Base-by-base conservation (phyloP, 73 alveolate species). In the Blepharisma stoltei region DNA sequence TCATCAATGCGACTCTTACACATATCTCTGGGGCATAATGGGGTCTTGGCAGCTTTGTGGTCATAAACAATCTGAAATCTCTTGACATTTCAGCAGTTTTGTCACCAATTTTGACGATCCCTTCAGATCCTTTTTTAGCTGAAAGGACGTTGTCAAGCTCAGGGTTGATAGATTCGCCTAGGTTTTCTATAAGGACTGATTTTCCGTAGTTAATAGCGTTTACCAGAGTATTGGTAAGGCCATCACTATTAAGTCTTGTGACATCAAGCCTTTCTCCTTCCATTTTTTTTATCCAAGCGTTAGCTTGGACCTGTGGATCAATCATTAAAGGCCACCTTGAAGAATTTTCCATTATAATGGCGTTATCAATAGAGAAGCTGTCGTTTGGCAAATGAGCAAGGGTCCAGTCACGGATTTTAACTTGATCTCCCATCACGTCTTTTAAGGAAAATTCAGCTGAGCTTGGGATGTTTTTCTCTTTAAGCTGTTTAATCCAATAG, bases 11-110 rank as follows among this genome's bases (percentile, higher is more conserved):
- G 70, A 98, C 99, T 82, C 90, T 96, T 7, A 98, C 99, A 68
- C 99, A 98, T 52, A 96, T 92, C 86, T 98, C 99, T 32, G 99
- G 99, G 0, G 99, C 88, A 86, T 92, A 98, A 85, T 98, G 99
- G 49, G 99, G 99, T 83, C 97, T 92, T 20, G 99, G 95, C 71
- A 97, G 94, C 89, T 97, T 98, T 11, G 99, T 98, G 1, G 99
- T 98, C 82, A 98, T 89, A 78, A 87, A 97, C 93, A 98, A 94
- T 88, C 93, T 89, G 89, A 97, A 94, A 54, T 94, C 96, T 46
- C 75, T 85, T 32, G 92, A 76, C 84, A 91, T 90, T 71, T 93
- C 99, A 47, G 89, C 88, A 76, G 92, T 90, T 76, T 80, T 84
- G 52, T 97, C 99, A 80, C 86, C 86, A 79, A 80, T 86, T 37